These are phyloP conservation scores for Fraxinus greggii DNA, from an alignment of 305 asterid genomes.

Conservation along the genomic window DNA sequence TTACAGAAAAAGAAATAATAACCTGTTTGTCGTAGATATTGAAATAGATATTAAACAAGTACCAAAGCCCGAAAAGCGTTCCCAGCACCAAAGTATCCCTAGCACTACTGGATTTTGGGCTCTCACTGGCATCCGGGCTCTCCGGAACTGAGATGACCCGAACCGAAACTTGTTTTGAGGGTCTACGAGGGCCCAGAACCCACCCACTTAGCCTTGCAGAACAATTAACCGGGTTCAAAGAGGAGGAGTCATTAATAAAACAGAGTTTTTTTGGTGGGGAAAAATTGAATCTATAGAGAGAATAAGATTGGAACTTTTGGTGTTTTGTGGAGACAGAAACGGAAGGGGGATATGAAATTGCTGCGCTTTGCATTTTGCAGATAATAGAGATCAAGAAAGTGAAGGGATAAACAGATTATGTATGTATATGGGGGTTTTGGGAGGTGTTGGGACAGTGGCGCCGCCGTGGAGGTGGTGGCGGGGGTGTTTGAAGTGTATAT, in stretches of 20 bases:
- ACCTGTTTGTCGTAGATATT: slow-evolving; percentile 95
- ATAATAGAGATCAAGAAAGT: slow-evolving; percentile 10
- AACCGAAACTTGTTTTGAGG: slow-evolving; percentile 31
- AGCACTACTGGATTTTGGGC: slow-evolving; percentile 38
- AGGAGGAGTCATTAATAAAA: slow-evolving; percentile 13
- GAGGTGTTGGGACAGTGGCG: not conserved
- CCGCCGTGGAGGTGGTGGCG: not conserved
- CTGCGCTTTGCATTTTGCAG: slow-evolving; percentile 64
- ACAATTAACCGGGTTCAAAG: slow-evolving; percentile 36
- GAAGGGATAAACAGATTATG: not conserved
- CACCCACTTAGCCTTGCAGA: slow-evolving; percentile 47
- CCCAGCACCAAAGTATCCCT: slow-evolving; percentile 71
- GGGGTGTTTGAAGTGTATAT: not conserved
- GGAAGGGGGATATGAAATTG: slow-evolving; percentile 58
- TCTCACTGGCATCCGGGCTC: slow-evolving; percentile 37
- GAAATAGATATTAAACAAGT: slow-evolving; percentile 79
- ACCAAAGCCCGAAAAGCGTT: slow-evolving; percentile 71
- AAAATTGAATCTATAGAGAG: slow-evolving; percentile 24
- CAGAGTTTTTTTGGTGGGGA: slow-evolving; percentile 22
- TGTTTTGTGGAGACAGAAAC: slow-evolving; percentile 37
- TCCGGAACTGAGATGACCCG: slow-evolving; percentile 51
- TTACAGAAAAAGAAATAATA: not conserved
- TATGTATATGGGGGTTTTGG: not conserved
- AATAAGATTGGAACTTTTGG: slow-evolving; percentile 24
- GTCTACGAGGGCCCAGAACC: slow-evolving; percentile 34